Percentiles rank a stretch among this genome's conserved stretches.
Evolutionary conservation across 2,329 filamentous ascomycete genomes (phyloP).

Genomic region (Phialocephala subalpina): DNA sequence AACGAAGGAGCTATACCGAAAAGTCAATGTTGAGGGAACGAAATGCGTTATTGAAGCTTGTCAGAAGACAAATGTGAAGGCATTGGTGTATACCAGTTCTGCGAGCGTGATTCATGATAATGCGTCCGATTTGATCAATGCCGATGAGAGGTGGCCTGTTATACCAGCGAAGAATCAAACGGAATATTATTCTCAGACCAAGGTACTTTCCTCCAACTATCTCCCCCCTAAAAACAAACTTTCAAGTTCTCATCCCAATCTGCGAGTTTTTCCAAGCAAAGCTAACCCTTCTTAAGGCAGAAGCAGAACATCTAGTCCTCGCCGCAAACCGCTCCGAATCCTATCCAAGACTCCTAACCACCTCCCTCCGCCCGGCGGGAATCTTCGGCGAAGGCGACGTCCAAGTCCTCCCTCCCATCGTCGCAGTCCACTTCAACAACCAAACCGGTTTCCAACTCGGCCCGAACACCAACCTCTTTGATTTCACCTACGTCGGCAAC

Average conservation of each 20-base stretch:
- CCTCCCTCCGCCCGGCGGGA: slow-evolving; percentile 82
- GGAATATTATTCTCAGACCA: slow-evolving; percentile 91
- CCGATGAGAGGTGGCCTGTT: slow-evolving; percentile 83
- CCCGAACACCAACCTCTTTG: slow-evolving; percentile 72
- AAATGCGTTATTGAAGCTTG: slow-evolving; percentile 78
- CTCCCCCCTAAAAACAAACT: neutral
- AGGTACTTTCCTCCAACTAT: slow-evolving; percentile 49
- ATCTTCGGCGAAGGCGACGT: slow-evolving; percentile 93
- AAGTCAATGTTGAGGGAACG: slow-evolving; percentile 91
- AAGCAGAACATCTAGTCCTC: slow-evolving; percentile 84
- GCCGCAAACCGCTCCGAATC: slow-evolving; percentile 70
- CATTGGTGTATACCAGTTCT: slow-evolving; percentile 90
- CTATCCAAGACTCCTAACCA: slow-evolving; percentile 69
- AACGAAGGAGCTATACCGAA: slow-evolving; percentile 71
- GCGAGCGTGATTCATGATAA: slow-evolving; percentile 90
- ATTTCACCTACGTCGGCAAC: slow-evolving; percentile 75
- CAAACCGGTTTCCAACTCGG: slow-evolving; percentile 85
- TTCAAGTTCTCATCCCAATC: neutral
- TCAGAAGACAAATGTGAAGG: slow-evolving; percentile 74
- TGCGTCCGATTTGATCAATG: slow-evolving; percentile 74
- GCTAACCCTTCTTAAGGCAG: slow-evolving; percentile 57
- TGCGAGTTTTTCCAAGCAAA: neutral
- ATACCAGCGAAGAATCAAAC: slow-evolving; percentile 74
- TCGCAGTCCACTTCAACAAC: slow-evolving; percentile 72
- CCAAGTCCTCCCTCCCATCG: slow-evolving; percentile 75